Evolutionary conservation across 2,329 filamentous ascomycete species (phyloP).

Genomic region (Atkinsonella hypoxylon): DNA sequence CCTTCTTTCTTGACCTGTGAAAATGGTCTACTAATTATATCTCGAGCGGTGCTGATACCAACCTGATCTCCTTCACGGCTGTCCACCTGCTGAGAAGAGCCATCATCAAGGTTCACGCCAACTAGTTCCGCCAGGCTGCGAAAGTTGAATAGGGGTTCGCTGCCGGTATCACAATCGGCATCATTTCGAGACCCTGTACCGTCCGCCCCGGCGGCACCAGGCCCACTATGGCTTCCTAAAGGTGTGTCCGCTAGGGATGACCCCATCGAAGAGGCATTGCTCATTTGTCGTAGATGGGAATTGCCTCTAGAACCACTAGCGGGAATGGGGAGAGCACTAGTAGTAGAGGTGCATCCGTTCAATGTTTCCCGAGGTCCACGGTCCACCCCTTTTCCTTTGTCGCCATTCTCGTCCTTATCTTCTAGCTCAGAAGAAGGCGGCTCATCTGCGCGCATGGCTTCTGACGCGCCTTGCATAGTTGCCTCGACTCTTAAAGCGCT

Average conservation of each 20-base stretch:
- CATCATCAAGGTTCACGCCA: slow-evolving; percentile 46
- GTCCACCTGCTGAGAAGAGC: slow-evolving; percentile 19
- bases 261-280: slow-evolving; percentile 72
- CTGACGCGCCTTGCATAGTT: slow-evolving; percentile 33
- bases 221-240: slow-evolving; percentile 36
- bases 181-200: slow-evolving; percentile 33
- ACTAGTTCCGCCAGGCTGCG: slow-evolving; percentile 77
- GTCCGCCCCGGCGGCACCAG: slow-evolving; percentile 22
- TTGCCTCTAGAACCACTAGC: slow-evolving; percentile 44
- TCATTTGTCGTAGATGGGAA: slow-evolving; percentile 70
- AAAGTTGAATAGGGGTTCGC: slow-evolving; percentile 86
- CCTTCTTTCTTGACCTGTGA: slow-evolving; percentile 28
- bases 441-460: slow-evolving; percentile 14
- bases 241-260: slow-evolving; percentile 64
- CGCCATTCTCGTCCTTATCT: slow-evolving; percentile 20
- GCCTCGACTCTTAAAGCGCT: slow-evolving; percentile 49
- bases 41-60: slow-evolving; percentile 10
- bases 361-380: slow-evolving; percentile 25
- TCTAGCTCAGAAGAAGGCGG: slow-evolving; percentile 13
- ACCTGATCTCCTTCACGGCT: slow-evolving; percentile 15
- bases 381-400: slow-evolving; percentile 62
- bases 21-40: slow-evolving; percentile 15
- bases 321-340: slow-evolving; percentile 31
- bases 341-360: slow-evolving; percentile 20
- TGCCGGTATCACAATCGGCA: slow-evolving; percentile 37